Evolutionary conservation across 164 flowering plant genomes (phyloP).

Genomic region (Euptelea pleiosperma): DNA sequence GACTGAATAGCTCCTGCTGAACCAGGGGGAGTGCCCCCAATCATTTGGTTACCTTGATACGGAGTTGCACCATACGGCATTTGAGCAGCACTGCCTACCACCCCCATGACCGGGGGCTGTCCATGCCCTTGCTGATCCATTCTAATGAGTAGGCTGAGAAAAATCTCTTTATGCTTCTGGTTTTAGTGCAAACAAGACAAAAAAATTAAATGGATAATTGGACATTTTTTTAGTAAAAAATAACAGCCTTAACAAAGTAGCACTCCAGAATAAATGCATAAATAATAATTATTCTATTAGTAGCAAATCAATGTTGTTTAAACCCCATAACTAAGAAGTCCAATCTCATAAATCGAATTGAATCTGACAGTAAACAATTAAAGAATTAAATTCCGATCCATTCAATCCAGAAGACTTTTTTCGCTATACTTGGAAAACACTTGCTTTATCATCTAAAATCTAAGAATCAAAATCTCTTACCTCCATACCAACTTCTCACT

Average conservation of each 20-base stretch:
- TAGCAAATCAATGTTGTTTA: too few relatives aligned
- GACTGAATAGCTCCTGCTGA: constrained; percentile 35
- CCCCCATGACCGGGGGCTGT: constrained; percentile 45
- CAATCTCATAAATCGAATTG: too few relatives aligned
- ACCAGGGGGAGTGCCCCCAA: constrained; percentile 37
- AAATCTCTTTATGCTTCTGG: constrained; percentile 1
- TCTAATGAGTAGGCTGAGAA: constrained; percentile 2
- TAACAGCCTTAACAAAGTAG: too few relatives aligned
- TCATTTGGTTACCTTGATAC: constrained; percentile 55
- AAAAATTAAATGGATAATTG: neutral
- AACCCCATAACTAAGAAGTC: too few relatives aligned
- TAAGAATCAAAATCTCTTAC: too few relatives aligned
- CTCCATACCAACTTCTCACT: neutral
- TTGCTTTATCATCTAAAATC: neutral
- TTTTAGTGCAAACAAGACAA: neutral
- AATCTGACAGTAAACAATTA: too few relatives aligned
- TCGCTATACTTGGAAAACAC: neutral
- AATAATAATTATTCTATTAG: too few relatives aligned
- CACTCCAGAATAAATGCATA: too few relatives aligned
- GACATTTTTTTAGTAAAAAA: too few relatives aligned
- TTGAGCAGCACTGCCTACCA: constrained; percentile 38
- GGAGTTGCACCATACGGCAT: constrained; percentile 40
- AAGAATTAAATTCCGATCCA: too few relatives aligned
- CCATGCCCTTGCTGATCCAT: constrained; percentile 70
- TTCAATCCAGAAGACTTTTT: too few relatives aligned